Evolutionary conservation across 2,329 filamentous ascomycete genomes (phyloP).

Genomic region (Raffaelea ambrosiae): DNA sequence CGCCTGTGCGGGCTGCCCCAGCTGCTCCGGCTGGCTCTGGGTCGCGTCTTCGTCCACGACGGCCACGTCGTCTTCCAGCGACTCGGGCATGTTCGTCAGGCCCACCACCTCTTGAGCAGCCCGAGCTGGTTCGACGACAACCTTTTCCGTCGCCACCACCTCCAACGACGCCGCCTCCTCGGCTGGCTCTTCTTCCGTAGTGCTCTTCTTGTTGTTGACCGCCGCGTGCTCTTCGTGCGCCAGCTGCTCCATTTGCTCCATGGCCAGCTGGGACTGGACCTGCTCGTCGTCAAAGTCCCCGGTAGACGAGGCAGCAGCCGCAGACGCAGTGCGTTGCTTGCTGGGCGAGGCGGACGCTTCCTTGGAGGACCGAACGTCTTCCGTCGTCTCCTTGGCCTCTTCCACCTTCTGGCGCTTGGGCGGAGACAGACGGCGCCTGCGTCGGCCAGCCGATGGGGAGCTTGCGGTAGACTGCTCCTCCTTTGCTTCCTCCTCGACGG

Average conservation of each 20-base stretch:
- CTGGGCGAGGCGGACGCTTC: too few species aligned
- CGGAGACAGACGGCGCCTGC: too few species aligned
- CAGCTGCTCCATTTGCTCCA: constrained; percentile 10
- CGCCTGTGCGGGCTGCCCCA: too few species aligned
- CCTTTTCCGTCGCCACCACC: not conserved
- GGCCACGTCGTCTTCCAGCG: not conserved
- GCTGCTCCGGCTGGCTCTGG: constrained; percentile 2
- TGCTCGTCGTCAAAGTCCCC: constrained; percentile 15
- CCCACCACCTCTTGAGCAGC: too few species aligned
- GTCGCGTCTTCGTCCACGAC: not conserved
- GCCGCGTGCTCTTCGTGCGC: not conserved
- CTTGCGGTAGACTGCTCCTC: not conserved
- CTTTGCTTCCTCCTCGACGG: constrained; percentile 10
- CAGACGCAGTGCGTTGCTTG: not conserved
- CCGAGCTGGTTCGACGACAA: not conserved
- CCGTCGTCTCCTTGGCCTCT: too few species aligned
- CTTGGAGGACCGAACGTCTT: not conserved
- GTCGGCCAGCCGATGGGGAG: too few species aligned
- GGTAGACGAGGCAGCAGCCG: not conserved
- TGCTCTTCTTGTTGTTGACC: constrained; percentile 2
- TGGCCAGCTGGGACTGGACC: constrained; percentile 21
- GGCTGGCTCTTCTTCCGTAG: not conserved
- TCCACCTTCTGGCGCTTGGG: too few species aligned
- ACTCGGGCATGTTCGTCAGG: not conserved
- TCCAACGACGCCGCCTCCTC: too few species aligned